Conservation (phyloP, 1,284 basidiomycete species). For the Puccinia polysora region DNA sequence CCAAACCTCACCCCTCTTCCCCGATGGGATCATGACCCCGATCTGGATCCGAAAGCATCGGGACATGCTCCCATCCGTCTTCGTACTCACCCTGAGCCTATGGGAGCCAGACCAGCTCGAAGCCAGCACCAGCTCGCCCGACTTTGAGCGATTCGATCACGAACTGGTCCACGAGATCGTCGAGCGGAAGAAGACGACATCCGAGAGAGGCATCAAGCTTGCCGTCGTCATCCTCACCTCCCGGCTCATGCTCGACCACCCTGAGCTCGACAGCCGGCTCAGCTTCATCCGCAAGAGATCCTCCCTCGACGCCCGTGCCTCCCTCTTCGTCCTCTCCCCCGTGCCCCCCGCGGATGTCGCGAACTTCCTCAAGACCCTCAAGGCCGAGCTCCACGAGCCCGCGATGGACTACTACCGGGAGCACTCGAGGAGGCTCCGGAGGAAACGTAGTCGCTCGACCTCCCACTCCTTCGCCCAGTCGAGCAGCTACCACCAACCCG, state of each 20-base stretch:
- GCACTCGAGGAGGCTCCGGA: constrained; percentile 81
- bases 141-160: constrained; percentile 59
- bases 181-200: constrained; percentile 68
- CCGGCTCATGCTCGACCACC: constrained; percentile 76
- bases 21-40: constrained; percentile 90
- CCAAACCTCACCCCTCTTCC: constrained; percentile 70
- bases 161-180: constrained; percentile 73
- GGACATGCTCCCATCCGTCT: constrained; percentile 80
- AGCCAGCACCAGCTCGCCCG: not conserved
- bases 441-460: constrained; percentile 73
- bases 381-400: constrained; percentile 78
- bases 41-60: constrained; percentile 97
- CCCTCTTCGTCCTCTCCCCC: constrained; percentile 88
- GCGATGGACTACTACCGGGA: constrained; percentile 86
- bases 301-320: constrained; percentile 80
- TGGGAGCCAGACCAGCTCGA: constrained; percentile 59
- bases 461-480: constrained; percentile 58
- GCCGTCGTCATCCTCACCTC: constrained; percentile 91
- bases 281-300: constrained; percentile 80
- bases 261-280: constrained; percentile 72
- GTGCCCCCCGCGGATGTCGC: constrained; percentile 72
- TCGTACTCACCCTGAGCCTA: constrained; percentile 79
- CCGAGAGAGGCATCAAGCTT: constrained; percentile 83
- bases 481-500: constrained; percentile 56
- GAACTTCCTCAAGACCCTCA: constrained; percentile 78